Conservation (phyloP, 106 monocot species). For the Dendrobium huoshanense region DNA sequence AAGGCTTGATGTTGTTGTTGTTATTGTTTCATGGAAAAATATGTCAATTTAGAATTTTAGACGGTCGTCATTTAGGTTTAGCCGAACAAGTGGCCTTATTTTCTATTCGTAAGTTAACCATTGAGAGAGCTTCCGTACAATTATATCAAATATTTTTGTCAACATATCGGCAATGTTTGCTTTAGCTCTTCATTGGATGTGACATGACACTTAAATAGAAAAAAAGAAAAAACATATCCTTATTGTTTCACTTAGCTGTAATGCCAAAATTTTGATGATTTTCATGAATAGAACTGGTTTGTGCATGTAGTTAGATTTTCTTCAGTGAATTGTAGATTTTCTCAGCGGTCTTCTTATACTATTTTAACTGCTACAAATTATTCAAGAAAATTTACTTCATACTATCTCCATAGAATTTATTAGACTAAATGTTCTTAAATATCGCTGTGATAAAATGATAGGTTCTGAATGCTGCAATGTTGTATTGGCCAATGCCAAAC, state of each 20-base stretch:
- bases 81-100: too few species aligned
- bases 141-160: background rate
- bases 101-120: too few species aligned
- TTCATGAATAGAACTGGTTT: background rate
- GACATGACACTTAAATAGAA: too few species aligned
- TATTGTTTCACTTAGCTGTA: too few species aligned
- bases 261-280: too few species aligned
- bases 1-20: too few species aligned
- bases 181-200: background rate
- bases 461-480: slow-evolving; percentile 98
- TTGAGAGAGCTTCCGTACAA: background rate
- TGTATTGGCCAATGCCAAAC: slow-evolving; percentile 90
- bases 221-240: too few species aligned
- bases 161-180: background rate
- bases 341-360: background rate
- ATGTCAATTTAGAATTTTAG: too few species aligned
- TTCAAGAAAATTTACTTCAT: background rate
- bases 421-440: slow-evolving; percentile 6
- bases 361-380: background rate
- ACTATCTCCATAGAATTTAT: background rate
- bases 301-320: background rate
- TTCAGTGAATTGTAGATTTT: background rate
- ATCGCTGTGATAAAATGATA: slow-evolving; percentile 13
- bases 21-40: too few species aligned
- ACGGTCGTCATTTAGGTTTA: too few species aligned